Evolutionary conservation across 106 monocot species (phyloP), one percentile per base, ranked within the genome.

Genomic region (Triglochin maritima): DNA sequence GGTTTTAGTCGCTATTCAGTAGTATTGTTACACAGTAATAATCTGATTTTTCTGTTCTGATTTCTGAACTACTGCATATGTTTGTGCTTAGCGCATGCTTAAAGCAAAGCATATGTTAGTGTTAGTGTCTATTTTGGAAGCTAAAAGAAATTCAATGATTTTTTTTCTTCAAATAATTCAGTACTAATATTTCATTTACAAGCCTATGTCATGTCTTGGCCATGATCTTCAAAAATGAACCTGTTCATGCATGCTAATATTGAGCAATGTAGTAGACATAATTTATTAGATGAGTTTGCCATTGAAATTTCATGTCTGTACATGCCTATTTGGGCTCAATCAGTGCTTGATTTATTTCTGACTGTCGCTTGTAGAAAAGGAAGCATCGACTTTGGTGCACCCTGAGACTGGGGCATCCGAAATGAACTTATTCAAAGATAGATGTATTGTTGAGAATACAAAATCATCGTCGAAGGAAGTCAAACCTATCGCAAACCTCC

Each of bases 351-450:
- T 52, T 7, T 52, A 8, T 17, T 41, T 17, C 46, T 43, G 66
- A 6, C 11, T 52, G 17, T 3, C 2, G 41, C 14, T 9, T 46
- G 64, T 64, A 77, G 77, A 77, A 9, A 5, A n/a, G 29, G 54
- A 45, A 9, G 4, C 17, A n/a, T 41, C 58, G 2, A 42, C 47
- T 3, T 13, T 49, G 17, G 8, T 56, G 56, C 58, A 65, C 17
- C 57, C 9, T 58, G 69, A 76, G 63, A 70, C 54, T 7, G 76
- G 69, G 6, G 47, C 76, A 70, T 76, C 76, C 7, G 76, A 76
- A 56, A 14, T 59, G 14, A 63, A 70, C 57, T 56, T 76, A 1
- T 46, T 70, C 61, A 60, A 64, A 54, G 77, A 71, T 3, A 71
- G 46, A 44, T 69, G 56, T 47, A 77, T 70, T 44, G 17, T 77